Percentiles rank a stretch among this genome's conserved stretches.
Evolutionary conservation across 2,329 filamentous ascomycete species (phyloP).

Genomic region (Exophiala viscosa): DNA sequence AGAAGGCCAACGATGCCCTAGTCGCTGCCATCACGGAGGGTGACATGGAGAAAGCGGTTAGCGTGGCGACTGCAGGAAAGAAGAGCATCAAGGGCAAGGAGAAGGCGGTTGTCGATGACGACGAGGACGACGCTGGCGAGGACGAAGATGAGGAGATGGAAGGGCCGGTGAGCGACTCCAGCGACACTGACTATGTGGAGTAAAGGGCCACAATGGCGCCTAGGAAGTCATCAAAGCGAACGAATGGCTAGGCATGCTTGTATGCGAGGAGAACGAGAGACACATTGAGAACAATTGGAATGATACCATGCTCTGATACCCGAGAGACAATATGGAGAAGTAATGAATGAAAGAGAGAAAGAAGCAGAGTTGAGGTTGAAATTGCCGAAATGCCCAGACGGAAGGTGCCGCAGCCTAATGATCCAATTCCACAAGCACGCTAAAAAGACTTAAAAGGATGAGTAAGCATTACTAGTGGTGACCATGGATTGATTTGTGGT

Average conservation of each 20-base stretch:
- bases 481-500: no score
- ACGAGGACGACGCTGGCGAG: neutral
- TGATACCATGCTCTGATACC: no score
- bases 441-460: no score
- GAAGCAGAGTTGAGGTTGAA: no score
- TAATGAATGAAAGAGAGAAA: no score
- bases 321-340: no score
- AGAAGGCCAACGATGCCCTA: neutral
- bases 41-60: constrained; percentile 1
- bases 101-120: neutral
- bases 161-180: neutral
- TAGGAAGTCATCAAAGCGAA: neutral
- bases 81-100: neutral
- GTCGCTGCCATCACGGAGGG: constrained; percentile 3
- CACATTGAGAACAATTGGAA: neutral
- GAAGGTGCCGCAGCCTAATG: no score
- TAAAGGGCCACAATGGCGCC: neutral
- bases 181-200: neutral
- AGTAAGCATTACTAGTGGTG: no score
- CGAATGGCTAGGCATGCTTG: neutral
- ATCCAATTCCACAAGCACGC: no score
- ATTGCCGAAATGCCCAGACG: no score
- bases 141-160: constrained; percentile 23
- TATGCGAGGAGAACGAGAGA: neutral
- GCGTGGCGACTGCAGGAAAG: neutral